Conservation (phyloP, 2,329 filamentous ascomycete species). For the Botrytis galanthina region DNA sequence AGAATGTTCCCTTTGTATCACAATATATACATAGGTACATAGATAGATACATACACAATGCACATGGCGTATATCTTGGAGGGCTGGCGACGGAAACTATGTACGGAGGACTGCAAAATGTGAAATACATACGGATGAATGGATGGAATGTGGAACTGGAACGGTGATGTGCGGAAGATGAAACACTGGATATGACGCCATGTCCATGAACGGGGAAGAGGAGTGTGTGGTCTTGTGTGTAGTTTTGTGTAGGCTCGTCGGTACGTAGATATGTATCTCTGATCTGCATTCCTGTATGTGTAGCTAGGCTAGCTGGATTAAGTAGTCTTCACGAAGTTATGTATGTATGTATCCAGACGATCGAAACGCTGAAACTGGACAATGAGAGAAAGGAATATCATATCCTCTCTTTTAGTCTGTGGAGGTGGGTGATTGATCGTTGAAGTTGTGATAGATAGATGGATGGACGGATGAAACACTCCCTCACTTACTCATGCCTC, state of each 20-base stretch:
- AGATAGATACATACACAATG: not conserved
- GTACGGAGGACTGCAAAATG: not conserved
- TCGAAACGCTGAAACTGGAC: not conserved
- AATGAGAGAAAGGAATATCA: not conserved
- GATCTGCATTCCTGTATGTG: not conserved
- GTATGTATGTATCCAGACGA: not conserved
- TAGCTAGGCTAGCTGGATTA: not conserved
- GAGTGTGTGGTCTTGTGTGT: too few relatives aligned
- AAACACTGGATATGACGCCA: not conserved
- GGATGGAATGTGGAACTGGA: not conserved
- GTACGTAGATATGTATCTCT: not conserved
- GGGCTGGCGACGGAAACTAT: not conserved
- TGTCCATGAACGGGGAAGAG: not conserved
- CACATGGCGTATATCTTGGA: not conserved
- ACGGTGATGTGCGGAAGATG: not conserved
- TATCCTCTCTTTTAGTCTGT: not conserved
- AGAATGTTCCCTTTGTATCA: not conserved
- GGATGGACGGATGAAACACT: not conserved
- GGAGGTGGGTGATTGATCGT: not conserved
- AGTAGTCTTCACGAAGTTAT: not conserved
- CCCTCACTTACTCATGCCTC: not conserved
- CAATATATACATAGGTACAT: not conserved
- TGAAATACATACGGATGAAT: not conserved
- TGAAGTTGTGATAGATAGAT: not conserved
- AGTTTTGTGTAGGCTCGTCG: not conserved